phyloP scores from a whole-genome alignment of 768 basidiomycete species.

The Tylopilus vinaceipallidus region DNA sequence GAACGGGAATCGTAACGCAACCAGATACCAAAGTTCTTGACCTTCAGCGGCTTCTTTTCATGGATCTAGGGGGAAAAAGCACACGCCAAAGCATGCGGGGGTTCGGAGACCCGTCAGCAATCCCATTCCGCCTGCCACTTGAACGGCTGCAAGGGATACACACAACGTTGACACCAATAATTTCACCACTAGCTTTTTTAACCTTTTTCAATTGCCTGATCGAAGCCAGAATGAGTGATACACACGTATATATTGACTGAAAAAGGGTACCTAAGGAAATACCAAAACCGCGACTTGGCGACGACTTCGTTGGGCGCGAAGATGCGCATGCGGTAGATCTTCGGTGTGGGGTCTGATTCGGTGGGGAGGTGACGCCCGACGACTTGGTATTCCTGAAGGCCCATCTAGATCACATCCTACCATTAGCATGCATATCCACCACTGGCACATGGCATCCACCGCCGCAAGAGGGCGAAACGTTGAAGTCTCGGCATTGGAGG shows the following conservation, averaged over 20 bases:
- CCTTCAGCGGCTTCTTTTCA: slow-evolving; percentile 96
- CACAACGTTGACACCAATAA: slow-evolving; percentile 97
- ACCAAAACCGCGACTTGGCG: slow-evolving; percentile 99
- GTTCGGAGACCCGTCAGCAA: slow-evolving; percentile 41
- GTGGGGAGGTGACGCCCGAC: slow-evolving; percentile 97
- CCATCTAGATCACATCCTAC: slow-evolving; percentile 49
- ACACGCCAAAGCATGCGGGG: slow-evolving; percentile 3
- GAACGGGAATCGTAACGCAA: slow-evolving; percentile 99
- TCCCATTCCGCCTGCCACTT: slow-evolving; percentile 85
- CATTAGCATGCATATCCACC: slow-evolving; percentile 22
- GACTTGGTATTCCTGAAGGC: slow-evolving; percentile 90
- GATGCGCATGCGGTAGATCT: slow-evolving; percentile 99
- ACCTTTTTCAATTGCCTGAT: slow-evolving; percentile 93
- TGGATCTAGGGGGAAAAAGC: slow-evolving; percentile 67
- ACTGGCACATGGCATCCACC: slow-evolving; percentile 32
- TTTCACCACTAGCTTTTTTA: slow-evolving; percentile 99
- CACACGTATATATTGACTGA: background rate
- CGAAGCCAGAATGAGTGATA: background rate
- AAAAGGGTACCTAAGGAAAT: slow-evolving; percentile 82
- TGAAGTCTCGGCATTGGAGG: background rate
- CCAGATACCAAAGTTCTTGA: slow-evolving; percentile 99
- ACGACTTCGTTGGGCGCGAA: slow-evolving; percentile 99
- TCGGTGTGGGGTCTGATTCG: slow-evolving; percentile 88
- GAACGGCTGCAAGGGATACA: slow-evolving; percentile 76
- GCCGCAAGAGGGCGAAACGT: background rate